Evolutionary conservation across 2,329 filamentous ascomycete genomes (phyloP).

Genomic region (Hypoxylon sp.): DNA sequence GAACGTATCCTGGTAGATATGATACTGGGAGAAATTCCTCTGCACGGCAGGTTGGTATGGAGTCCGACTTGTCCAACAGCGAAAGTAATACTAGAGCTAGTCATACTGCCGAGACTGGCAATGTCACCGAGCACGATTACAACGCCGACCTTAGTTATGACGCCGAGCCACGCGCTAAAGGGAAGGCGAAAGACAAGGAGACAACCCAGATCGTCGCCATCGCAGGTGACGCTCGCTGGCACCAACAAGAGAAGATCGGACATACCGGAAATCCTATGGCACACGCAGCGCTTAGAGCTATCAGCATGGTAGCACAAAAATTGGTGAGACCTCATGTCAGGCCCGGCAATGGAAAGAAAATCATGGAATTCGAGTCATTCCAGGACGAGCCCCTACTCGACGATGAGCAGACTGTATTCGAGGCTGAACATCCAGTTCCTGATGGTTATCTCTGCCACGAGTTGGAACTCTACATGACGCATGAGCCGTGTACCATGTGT

Average conservation of each 20-base stretch:
- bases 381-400: slow-evolving; percentile 78
- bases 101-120: slow-evolving; percentile 11
- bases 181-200: slow-evolving; percentile 54
- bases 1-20: slow-evolving; percentile 55
- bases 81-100: slow-evolving; percentile 16
- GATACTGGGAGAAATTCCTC: slow-evolving; percentile 38
- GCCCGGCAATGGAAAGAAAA: slow-evolving; percentile 55
- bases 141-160: slow-evolving; percentile 20
- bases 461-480: slow-evolving; percentile 92
- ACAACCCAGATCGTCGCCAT: slow-evolving; percentile 75
- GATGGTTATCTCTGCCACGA: slow-evolving; percentile 95
- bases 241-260: slow-evolving; percentile 64
- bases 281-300: slow-evolving; percentile 82
- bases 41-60: slow-evolving; percentile 38
- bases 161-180: slow-evolving; percentile 23
- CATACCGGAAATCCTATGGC: slow-evolving; percentile 80
- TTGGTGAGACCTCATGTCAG: slow-evolving; percentile 70
- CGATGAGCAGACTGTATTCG: slow-evolving; percentile 75
- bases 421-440: slow-evolving; percentile 74
- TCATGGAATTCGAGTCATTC: slow-evolving; percentile 74
- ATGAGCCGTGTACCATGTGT: slow-evolving; percentile 97
- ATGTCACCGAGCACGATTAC: slow-evolving; percentile 4
- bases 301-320: slow-evolving; percentile 84
- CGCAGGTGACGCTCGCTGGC: slow-evolving; percentile 82
- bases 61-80: slow-evolving; percentile 24